These are phyloP conservation scores for Paraconiothyrium brasiliense DNA, from an alignment of 2,329 filamentous ascomycete genomes.

Conservation along the genomic window DNA sequence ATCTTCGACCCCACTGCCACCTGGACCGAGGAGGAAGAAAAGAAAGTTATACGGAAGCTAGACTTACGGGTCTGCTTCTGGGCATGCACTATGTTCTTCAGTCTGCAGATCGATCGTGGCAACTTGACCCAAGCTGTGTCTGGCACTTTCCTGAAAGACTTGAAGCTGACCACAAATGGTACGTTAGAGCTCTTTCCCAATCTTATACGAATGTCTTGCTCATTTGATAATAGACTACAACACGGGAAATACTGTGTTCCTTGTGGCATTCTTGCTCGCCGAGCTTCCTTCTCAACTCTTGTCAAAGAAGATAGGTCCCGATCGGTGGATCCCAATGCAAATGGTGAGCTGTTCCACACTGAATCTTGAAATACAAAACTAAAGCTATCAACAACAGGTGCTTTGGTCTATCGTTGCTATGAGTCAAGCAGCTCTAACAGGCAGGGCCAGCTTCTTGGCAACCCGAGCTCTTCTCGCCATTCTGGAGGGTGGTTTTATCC, in stretches of 20 bases:
- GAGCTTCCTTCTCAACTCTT: conserved; percentile 53
- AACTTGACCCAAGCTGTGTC: conserved; percentile 11
- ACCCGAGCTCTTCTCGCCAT: conserved; percentile 57
- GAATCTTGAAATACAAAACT: not conserved
- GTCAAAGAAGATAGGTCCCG: conserved; percentile 51
- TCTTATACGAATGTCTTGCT: not conserved
- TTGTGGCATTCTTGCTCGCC: conserved; percentile 75
- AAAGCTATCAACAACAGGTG: not conserved
- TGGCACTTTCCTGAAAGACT: conserved; percentile 1
- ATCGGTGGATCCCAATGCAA: conserved; percentile 50
- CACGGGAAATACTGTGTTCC: conserved; percentile 64
- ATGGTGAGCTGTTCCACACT: conserved; percentile 27
- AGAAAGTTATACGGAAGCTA: conserved; percentile 26
- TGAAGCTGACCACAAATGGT: conserved; percentile 12
- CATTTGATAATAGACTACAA: conserved; percentile 28
- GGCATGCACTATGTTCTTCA: conserved; percentile 19
- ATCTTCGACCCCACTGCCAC: conserved; percentile 59
- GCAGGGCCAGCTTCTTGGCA: conserved; percentile 18
- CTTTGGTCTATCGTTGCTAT: conserved; percentile 22
- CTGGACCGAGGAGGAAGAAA: conserved; percentile 57
- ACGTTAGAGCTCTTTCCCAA: conserved; percentile 1
- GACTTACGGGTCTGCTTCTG: conserved; percentile 18
- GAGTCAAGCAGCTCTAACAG: conserved; percentile 20
- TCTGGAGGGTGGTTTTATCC: conserved; percentile 66
- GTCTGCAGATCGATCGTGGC: conserved; percentile 16